Base-by-base conservation (phyloP, 805 yeast species). In the Candida taoyuanica region DNA sequence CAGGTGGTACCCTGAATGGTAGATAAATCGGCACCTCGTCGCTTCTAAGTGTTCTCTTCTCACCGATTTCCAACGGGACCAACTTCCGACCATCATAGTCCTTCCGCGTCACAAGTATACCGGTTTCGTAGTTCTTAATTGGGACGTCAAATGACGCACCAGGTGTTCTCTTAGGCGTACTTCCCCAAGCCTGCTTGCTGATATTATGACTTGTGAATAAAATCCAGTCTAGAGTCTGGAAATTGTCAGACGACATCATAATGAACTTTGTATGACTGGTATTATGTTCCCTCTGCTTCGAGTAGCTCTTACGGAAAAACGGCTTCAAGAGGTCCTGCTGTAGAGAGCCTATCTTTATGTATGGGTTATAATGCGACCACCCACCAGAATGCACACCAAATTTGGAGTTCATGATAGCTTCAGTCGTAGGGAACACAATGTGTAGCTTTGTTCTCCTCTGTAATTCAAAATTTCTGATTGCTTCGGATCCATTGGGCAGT, bases 121-220 rank as follows among this genome's bases (percentile, higher is more conserved):
- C 85, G 2, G 70, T 68, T 51, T 79, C 85, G 55, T 64, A 78
- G 67, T 75, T 54, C 44, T 58, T 39, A 60, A 64, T 47, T 47
- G 49, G 42, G 50, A 60, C 38, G 9, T 56, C 50, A n/a, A 68
- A 64, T 12, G 16, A 14, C 7, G 30, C 11, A 15, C 18, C 14
- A 3, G 33, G 13, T 3, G 23, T 25, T 18, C 26, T 29, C 34
- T 18, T 58, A 38, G 28, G 55, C 48, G 13, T 64, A 5, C 54
- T 60, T 0, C 95, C 95, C 95, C 95, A 86, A 1, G 95, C 95
- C 43, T 76, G 82, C 38, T 74, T 74, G 23, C 89, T 80, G 29
- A 85, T 52, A 52, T 86, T 86, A 23, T 86, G 83, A 33, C 88
- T 80, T 0, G 93, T 83, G 53, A 83, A 65, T 5, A 83, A 56